These are phyloP conservation scores for Coemansia erecta DNA, from an alignment of 192 early-diverging fungal genomes.

Conservation along the genomic window DNA sequence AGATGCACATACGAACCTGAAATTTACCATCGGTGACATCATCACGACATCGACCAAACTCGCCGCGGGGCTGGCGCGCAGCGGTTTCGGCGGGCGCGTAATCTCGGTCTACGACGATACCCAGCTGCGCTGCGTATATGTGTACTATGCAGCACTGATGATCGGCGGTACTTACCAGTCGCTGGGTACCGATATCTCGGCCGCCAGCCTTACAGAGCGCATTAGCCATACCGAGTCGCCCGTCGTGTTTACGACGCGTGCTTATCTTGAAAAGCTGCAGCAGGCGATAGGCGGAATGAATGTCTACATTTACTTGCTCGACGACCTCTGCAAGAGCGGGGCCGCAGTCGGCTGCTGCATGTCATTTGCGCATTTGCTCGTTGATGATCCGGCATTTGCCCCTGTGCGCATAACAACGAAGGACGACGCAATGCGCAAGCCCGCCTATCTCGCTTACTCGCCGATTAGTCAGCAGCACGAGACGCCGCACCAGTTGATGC, in stretches of 20 bases:
- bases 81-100: slow-evolving; percentile 22
- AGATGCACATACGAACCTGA: slow-evolving; percentile 33
- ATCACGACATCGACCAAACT: slow-evolving; percentile 30
- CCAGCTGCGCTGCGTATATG: slow-evolving; percentile 36
- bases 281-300: slow-evolving; percentile 14
- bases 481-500: slow-evolving; percentile 20
- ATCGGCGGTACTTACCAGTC: slow-evolving; percentile 48
- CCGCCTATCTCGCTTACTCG: slow-evolving; percentile 35
- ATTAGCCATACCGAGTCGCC: slow-evolving; percentile 24
- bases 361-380: slow-evolving; percentile 27
- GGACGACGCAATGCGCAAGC: slow-evolving; percentile 38
- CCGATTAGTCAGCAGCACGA: slow-evolving; percentile 6
- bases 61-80: slow-evolving; percentile 29
- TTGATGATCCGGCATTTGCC: slow-evolving; percentile 37
- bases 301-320: slow-evolving; percentile 29
- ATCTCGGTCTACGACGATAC: slow-evolving; percentile 44
- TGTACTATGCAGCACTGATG: slow-evolving; percentile 50
- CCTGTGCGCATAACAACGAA: slow-evolving; percentile 38
- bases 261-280: slow-evolving; percentile 16
- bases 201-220: slow-evolving; percentile 17
- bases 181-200: slow-evolving; percentile 24
- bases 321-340: slow-evolving; percentile 6
- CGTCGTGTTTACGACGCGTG: slow-evolving; percentile 27
- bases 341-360: slow-evolving; percentile 12
- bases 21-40: slow-evolving; percentile 43